phyloP scores from a whole-genome alignment of 768 basidiomycete species.

The Exsudoporus frostii region DNA sequence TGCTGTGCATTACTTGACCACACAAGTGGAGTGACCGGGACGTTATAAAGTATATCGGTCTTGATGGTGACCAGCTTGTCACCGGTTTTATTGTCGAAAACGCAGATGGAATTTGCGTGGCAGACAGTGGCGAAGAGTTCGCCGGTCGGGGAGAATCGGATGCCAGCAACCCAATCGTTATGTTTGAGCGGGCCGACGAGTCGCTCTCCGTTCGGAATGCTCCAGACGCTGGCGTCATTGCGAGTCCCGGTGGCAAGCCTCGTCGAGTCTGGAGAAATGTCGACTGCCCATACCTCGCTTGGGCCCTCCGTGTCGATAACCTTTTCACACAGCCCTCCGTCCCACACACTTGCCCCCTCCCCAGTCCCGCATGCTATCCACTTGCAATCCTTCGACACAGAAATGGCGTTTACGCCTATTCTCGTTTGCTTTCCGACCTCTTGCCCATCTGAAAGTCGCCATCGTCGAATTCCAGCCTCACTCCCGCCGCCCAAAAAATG shows the following conservation, averaged over 20 bases:
- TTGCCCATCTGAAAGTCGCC: too few species aligned
- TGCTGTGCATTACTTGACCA: neutral
- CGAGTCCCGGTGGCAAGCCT: neutral
- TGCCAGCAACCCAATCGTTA: neutral
- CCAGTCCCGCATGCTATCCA: too few species aligned
- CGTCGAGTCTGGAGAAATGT: neutral
- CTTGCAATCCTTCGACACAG: too few species aligned
- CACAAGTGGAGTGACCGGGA: neutral
- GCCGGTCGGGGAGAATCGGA: neutral
- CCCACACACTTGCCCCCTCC: neutral
- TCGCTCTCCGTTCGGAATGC: neutral
- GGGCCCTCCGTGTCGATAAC: too few species aligned
- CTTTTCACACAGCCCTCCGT: neutral
- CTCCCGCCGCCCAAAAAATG: too few species aligned
- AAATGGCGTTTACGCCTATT: too few species aligned
- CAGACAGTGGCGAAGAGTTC: neutral
- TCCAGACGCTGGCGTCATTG: neutral
- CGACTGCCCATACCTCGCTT: neutral
- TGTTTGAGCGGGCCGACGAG: neutral
- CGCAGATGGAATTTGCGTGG: neutral
- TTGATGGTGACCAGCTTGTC: neutral
- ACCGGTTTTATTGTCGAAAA: neutral
- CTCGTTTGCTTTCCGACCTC: too few species aligned
- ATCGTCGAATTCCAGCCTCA: too few species aligned
- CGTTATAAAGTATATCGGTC: accelerated